Evolutionary conservation across 495 filamentous ascomycete species (phyloP).

Genomic region (Letharia columbiana): DNA sequence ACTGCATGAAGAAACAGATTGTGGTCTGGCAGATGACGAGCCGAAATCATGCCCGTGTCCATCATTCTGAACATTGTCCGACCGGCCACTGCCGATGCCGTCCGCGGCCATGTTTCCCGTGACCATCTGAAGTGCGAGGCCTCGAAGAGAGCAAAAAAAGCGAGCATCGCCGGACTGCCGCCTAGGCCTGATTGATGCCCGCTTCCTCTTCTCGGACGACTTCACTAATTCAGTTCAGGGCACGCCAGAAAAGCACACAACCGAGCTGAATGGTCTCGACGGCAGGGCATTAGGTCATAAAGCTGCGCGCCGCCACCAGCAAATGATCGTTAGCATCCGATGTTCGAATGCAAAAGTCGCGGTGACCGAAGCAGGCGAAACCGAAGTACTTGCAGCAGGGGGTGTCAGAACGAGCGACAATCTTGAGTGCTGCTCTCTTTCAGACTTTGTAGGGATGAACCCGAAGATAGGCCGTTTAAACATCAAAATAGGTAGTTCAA

Average conservation of each 20-base stretch:
- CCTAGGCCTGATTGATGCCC: not conserved
- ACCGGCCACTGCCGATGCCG: not conserved
- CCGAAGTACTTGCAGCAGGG: not conserved
- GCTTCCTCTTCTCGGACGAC: not conserved
- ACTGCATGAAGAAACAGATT: not conserved
- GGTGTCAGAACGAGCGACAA: not conserved
- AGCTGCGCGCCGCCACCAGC: not conserved
- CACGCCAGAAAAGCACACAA: not conserved
- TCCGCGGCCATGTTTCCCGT: not conserved
- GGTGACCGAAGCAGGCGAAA: not conserved
- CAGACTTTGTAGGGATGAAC: not conserved
- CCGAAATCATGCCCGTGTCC: not conserved
- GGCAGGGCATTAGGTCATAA: not conserved
- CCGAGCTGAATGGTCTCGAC: not conserved
- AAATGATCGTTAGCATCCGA: not conserved
- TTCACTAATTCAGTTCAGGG: not conserved
- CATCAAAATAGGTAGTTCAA: not conserved
- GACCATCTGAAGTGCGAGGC: not conserved
- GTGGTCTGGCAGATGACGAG: not conserved
- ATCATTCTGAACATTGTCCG: not conserved
- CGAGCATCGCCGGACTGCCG: not conserved
- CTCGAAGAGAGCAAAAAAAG: not conserved
- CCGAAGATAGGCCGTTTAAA: too few relatives aligned
- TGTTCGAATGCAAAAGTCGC: not conserved
- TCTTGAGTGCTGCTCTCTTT: not conserved